These are phyloP conservation scores for Cordyceps tenuipes DNA, from an alignment of 2,329 filamentous ascomycete genomes.

Conservation along the genomic window DNA sequence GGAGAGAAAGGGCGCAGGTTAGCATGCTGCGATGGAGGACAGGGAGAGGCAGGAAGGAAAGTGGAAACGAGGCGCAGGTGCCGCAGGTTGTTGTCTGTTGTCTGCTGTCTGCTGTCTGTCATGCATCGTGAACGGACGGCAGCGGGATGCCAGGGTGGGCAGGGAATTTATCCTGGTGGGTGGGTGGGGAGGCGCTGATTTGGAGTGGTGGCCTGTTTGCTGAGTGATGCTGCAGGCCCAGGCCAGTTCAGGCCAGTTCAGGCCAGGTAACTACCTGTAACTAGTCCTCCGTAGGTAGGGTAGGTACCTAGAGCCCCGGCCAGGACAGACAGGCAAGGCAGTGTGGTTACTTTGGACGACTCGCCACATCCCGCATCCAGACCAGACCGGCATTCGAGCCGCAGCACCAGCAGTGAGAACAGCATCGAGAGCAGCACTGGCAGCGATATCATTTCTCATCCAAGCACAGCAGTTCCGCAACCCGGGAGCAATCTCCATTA, in stretches of 20 bases:
- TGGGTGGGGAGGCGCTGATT: conserved; percentile 11
- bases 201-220: conserved; percentile 2
- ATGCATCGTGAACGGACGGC: conserved; percentile 10
- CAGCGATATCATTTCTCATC: neutral
- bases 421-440: neutral
- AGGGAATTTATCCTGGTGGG: conserved; percentile 14
- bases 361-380: neutral
- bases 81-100: neutral
- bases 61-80: neutral
- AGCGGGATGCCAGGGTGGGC: neutral
- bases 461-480: neutral
- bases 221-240: neutral
- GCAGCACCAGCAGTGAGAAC: neutral
- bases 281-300: too few species aligned
- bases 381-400: neutral
- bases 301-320: neutral
- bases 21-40: neutral
- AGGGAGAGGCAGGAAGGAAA: neutral
- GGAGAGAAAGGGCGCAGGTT: conserved; percentile 14
- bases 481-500: neutral
- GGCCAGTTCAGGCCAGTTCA: too few species aligned
- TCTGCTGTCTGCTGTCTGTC: neutral
- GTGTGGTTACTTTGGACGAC: neutral
- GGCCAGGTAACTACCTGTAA: too few species aligned
- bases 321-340: neutral